Conservation (phyloP, 192 early-diverging fungal genomes). For the Lobosporangium transversale region DNA sequence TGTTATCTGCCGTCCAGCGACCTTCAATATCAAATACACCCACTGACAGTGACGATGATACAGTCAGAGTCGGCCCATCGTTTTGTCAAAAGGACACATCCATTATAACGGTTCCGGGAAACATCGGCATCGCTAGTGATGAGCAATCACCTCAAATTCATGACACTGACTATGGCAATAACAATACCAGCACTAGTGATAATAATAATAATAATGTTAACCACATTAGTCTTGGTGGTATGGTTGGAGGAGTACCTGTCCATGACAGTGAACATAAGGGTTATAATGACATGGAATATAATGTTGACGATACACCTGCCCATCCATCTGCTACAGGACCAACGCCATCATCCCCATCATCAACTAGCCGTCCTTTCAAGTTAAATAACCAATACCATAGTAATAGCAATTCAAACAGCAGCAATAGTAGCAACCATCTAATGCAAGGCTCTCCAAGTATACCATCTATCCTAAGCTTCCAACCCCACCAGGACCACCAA, state of each 20-base stretch:
- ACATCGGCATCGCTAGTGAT: background rate
- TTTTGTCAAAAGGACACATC: constrained; percentile 10
- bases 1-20: constrained; percentile 26
- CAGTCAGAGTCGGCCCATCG: too few relatives aligned
- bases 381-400: too few relatives aligned
- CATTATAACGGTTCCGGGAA: background rate
- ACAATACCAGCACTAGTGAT: too few relatives aligned
- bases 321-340: constrained; percentile 21
- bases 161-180: background rate
- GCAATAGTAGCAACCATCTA: too few relatives aligned
- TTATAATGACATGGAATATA: constrained; percentile 9
- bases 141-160: background rate
- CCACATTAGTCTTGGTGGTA: too few relatives aligned
- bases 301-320: constrained; percentile 15
- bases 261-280: background rate
- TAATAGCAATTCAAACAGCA: too few relatives aligned
- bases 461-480: constrained; percentile 7
- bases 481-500: constrained; percentile 44
- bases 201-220: too few relatives aligned
- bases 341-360: background rate
- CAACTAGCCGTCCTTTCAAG: too few relatives aligned
- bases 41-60: constrained; percentile 7
- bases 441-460: background rate
- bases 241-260: background rate
- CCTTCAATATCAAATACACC: constrained; percentile 31